A percentile compares a stretch with the other conserved stretches of the same genome.
Evolutionary conservation across 768 basidiomycete species (phyloP).

Genomic region (Amylocystis lapponica): DNA sequence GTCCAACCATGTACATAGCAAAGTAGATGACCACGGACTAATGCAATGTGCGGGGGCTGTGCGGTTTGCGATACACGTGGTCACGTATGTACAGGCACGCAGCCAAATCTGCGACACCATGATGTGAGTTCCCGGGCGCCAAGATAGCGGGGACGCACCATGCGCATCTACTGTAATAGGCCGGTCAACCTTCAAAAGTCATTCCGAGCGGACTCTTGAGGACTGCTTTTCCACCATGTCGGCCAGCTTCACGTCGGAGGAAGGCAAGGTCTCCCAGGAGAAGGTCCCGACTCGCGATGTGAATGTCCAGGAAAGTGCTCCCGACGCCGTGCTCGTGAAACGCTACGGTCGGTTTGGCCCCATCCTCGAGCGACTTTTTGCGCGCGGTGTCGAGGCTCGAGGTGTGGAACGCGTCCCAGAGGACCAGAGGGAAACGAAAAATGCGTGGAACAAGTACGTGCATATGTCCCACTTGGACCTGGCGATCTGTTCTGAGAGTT

Average conservation of each 20-base stretch:
- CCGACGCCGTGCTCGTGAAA: constrained; percentile 16
- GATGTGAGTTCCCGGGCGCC: too few relatives aligned
- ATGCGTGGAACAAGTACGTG: constrained; percentile 40
- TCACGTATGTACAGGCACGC: too few relatives aligned
- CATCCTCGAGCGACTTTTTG: constrained; percentile 31
- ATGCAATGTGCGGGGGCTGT: too few relatives aligned
- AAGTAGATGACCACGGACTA: too few relatives aligned
- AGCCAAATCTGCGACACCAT: too few relatives aligned
- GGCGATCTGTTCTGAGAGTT: neutral
- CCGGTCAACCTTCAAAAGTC: too few relatives aligned
- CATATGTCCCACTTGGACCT: neutral
- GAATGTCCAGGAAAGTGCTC: constrained; percentile 7
- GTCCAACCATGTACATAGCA: too few relatives aligned
- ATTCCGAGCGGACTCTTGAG: too few relatives aligned
- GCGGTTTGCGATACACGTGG: too few relatives aligned
- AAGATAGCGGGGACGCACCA: too few relatives aligned
- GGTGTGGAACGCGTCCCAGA: constrained; percentile 52
- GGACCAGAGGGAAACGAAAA: constrained; percentile 37
- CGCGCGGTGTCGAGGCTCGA: constrained; percentile 46
- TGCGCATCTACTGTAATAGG: too few relatives aligned
- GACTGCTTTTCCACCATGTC: constrained; percentile 4
- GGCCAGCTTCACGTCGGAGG: constrained; percentile 3
- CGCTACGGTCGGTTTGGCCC: constrained; percentile 21
- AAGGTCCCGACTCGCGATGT: constrained; percentile 9
- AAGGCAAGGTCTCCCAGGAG: constrained; percentile 24